phyloP scores from a whole-genome alignment of 2,329 filamentous ascomycete species.

The Stemphylium lycopersici region DNA sequence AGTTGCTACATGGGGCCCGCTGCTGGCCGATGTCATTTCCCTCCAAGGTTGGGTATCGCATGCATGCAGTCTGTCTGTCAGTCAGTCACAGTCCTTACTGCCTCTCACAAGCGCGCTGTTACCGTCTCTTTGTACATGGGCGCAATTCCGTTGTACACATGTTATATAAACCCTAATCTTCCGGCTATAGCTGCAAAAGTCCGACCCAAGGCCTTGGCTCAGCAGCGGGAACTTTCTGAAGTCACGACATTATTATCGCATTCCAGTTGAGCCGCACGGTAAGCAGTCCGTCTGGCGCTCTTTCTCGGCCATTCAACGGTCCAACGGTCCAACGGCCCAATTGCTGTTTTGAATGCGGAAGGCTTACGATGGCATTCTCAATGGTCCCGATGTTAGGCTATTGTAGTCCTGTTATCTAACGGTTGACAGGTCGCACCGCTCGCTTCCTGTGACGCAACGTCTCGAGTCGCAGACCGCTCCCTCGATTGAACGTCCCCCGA shows the following conservation, averaged over 20 bases:
- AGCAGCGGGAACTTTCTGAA: slow-evolving; percentile 4
- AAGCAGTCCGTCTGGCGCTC: slow-evolving; percentile 12
- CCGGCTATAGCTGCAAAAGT: not conserved
- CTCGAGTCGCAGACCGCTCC: slow-evolving; percentile 3
- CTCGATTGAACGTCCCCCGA: slow-evolving; percentile 12
- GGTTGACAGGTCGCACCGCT: slow-evolving; percentile 10
- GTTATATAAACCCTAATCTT: not conserved
- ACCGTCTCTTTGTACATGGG: not conserved
- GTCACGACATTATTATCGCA: slow-evolving; percentile 6
- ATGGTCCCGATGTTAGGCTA: not conserved
- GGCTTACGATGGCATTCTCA: not conserved
- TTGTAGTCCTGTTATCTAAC: slow-evolving; percentile 22
- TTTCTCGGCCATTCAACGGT: slow-evolving; percentile 8
- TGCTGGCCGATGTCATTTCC: slow-evolving; percentile 15
- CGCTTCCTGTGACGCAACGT: slow-evolving; percentile 17
- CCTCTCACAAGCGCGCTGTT: slow-evolving; percentile 3
- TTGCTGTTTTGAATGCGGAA: not conserved
- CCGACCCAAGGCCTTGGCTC: not conserved
- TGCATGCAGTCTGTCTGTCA: slow-evolving; percentile 2
- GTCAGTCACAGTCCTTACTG: slow-evolving; percentile 7
- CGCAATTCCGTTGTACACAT: not conserved
- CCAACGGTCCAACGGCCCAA: slow-evolving; percentile 5
- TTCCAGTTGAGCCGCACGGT: slow-evolving; percentile 19
- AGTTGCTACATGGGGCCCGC: not conserved
- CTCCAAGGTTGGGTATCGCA: slow-evolving; percentile 1